Evolutionary conservation across 202 grass and related monocot genomes (phyloP), one percentile per base, ranked within the genome.

Genomic region (Setaria italica): DNA sequence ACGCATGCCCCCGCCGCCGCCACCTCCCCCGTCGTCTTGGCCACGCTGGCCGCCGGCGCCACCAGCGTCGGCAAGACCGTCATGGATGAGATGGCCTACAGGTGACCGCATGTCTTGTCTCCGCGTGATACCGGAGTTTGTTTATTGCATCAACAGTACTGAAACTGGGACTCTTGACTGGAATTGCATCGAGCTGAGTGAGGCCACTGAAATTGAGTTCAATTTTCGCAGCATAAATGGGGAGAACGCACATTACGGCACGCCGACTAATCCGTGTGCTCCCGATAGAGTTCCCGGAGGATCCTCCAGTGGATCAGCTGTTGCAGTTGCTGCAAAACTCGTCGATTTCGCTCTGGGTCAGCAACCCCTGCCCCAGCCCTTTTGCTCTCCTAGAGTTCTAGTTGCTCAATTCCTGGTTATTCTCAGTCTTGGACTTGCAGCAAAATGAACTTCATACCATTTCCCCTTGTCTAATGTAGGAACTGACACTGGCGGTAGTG

Each of bases 51-150:
- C 67, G 95, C 93, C 15, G 95, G 93, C n/a, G 92, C 93, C 53
- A 89, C 83, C 20, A 87, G 81, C 89, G 70, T 95, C 64, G 95
- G 95, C 60, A 94, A 82, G 82, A 94, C 95, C 49, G 72, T 98
- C 34, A 95, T 98, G 93, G 93, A 98, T 74, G 95, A 98, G 89
- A 94, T 98, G 93, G 93, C 93, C 47, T 98, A 93, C 86, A 92
- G 90, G 88, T 95, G 33, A 46, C 6, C 1, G 9, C 34, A 30
- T 20, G n/a, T 16, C 1, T 35, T 34, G 16, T 25, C 35, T 67
- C 77, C 77, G 35, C 63, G 48, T 41, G 1, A n/a, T 21, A 25
- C 3, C 6, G 9, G 33, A 41, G n/a, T 15, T 37, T 2, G 5
- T 76, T 76, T 41, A 10, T 76, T 25, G 53, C 54, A 25, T 7